Percentiles rank a stretch among this genome's conserved stretches.
Evolutionary conservation across 768 basidiomycete genomes (phyloP).

Genomic region (Boletus rubroflammeus): DNA sequence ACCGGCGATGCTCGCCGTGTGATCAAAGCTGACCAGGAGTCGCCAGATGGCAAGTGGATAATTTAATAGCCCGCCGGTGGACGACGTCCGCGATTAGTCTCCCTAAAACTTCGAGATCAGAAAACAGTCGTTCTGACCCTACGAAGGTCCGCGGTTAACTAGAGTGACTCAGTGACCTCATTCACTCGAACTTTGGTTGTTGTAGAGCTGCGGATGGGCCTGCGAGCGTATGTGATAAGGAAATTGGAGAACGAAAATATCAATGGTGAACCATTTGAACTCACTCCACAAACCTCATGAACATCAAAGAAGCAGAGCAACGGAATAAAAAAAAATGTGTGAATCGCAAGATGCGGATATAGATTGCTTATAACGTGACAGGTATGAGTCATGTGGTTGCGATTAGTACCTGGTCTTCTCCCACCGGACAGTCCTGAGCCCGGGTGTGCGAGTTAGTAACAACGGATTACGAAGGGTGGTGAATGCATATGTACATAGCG

Average conservation of each 20-base stretch:
- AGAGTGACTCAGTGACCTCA: background rate
- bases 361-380: background rate
- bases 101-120: too few relatives aligned
- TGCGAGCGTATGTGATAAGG: background rate
- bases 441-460: background rate
- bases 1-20: background rate
- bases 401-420: too few relatives aligned
- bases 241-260: background rate
- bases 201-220: background rate
- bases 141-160: background rate
- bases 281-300: background rate
- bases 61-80: background rate
- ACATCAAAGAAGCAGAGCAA: background rate
- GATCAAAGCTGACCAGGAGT: background rate
- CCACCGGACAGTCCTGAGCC: background rate
- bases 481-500: background rate
- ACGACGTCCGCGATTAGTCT: background rate
- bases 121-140: too few relatives aligned
- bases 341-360: background rate
- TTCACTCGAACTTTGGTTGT: background rate
- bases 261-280: background rate
- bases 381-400: background rate
- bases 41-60: background rate
- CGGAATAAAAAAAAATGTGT: background rate
- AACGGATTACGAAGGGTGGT: too few relatives aligned